Conservation (phyloP, 305 asterid genomes). For the Plantago coronopus region DNA sequence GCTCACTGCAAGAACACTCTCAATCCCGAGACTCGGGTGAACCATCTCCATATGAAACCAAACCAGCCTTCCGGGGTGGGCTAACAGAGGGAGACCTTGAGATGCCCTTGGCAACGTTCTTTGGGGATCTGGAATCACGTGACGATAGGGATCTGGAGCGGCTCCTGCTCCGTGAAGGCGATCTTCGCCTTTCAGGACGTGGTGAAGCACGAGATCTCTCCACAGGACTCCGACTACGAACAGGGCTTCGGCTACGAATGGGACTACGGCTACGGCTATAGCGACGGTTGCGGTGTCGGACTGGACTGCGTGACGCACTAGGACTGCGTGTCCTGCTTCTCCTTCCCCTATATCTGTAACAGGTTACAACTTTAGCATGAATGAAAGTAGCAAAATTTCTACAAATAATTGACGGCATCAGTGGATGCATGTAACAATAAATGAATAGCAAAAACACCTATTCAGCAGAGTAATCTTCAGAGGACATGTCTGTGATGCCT, state of each 20-base stretch:
- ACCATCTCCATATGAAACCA: slow-evolving; percentile 82
- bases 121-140: slow-evolving; percentile 51
- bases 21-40: slow-evolving; percentile 28
- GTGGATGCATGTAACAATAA: too few relatives aligned
- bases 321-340: slow-evolving; percentile 79
- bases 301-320: slow-evolving; percentile 74
- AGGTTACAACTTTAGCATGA: slow-evolving; percentile 9
- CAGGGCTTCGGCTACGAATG: slow-evolving; percentile 51
- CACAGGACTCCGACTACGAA: slow-evolving; percentile 64
- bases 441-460: too few relatives aligned
- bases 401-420: too few relatives aligned
- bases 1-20: not conserved
- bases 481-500: too few relatives aligned
- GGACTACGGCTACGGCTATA: slow-evolving; percentile 64
- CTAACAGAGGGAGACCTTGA: slow-evolving; percentile 67
- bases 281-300: slow-evolving; percentile 71
- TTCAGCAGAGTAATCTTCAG: too few relatives aligned
- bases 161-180: slow-evolving; percentile 65
- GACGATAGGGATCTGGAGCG: slow-evolving; percentile 52
- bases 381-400: not conserved
- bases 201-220: slow-evolving; percentile 58
- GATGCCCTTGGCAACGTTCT: slow-evolving; percentile 37
- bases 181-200: slow-evolving; percentile 45
- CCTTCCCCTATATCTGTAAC: slow-evolving; percentile 74
- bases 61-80: slow-evolving; percentile 57